A percentile compares a stretch with the other conserved stretches of the same genome.
phyloP scores from a whole-genome alignment of 495 filamentous ascomycete genomes.

The Lineolata rhizophorae region DNA sequence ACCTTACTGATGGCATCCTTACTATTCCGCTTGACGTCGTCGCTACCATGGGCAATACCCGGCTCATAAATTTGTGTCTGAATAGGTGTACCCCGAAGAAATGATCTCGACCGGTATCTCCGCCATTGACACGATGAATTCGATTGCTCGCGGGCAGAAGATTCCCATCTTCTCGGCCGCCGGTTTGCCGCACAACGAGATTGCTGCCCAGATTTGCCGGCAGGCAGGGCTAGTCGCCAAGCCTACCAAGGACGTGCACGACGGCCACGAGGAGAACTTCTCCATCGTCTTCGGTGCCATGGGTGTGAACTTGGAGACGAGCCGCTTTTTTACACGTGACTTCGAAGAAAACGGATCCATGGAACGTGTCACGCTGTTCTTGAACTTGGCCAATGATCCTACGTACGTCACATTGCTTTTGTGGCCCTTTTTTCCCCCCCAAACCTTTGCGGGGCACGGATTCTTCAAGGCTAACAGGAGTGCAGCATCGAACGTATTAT shows the following conservation, averaged over 20 bases:
- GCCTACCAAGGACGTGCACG: conserved; percentile 86
- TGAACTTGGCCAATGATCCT: conserved; percentile 97
- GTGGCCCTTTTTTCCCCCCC: conserved; percentile 5
- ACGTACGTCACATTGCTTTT: conserved; percentile 45
- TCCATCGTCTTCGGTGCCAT: conserved; percentile 98
- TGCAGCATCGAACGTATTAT: conserved; percentile 96
- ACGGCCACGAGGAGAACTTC: conserved; percentile 97
- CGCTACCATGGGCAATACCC: neutral
- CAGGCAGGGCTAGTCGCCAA: conserved; percentile 81
- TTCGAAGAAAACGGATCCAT: conserved; percentile 99
- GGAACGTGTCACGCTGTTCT: conserved; percentile 90
- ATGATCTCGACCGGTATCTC: conserved; percentile 99
- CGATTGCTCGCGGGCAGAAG: conserved; percentile 97
- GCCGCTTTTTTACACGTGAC: conserved; percentile 93
- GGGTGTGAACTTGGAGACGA: conserved; percentile 99
- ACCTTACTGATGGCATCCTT: too few relatives aligned
- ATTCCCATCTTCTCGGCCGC: conserved; percentile 98
- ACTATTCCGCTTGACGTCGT: too few relatives aligned
- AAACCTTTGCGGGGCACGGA: neutral
- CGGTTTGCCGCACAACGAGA: conserved; percentile 97
- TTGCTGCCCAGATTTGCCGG: conserved; percentile 91
- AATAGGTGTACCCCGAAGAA: conserved; percentile 89
- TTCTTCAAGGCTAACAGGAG: neutral
- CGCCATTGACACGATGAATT: conserved; percentile 99
- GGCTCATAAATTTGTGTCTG: conserved; percentile 8